phyloP scores from a whole-genome alignment of 371 early-diverging fungal genomes.

The Lichtheimia corymbifera region DNA sequence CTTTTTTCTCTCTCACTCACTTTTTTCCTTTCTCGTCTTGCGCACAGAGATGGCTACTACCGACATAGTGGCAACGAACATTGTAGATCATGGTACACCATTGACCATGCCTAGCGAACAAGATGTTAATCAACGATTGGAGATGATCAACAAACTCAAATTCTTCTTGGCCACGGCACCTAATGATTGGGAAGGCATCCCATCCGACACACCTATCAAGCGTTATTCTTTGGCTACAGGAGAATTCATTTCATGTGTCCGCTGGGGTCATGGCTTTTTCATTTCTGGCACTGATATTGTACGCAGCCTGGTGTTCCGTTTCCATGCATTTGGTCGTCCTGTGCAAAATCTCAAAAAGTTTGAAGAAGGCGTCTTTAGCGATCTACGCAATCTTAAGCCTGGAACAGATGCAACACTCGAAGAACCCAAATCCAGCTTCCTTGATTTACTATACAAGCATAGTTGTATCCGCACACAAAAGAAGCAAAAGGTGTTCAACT shows the following conservation, averaged over 20 bases:
- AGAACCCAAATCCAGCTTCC: slow-evolving; percentile 74
- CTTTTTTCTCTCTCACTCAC: too few species aligned
- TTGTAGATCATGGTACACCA: neutral
- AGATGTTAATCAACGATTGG: slow-evolving; percentile 29
- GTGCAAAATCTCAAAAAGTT: slow-evolving; percentile 78
- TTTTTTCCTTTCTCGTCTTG: too few species aligned
- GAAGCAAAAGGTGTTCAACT: slow-evolving; percentile 88
- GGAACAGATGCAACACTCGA: slow-evolving; percentile 82
- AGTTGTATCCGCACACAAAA: slow-evolving; percentile 89
- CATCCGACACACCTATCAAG: slow-evolving; percentile 26
- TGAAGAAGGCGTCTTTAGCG: slow-evolving; percentile 86
- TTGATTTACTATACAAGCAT: slow-evolving; percentile 79
- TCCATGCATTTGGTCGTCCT: slow-evolving; percentile 65
- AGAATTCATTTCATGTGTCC: slow-evolving; percentile 81
- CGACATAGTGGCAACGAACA: too few species aligned
- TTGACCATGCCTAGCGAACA: slow-evolving; percentile 26
- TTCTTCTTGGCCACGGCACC: slow-evolving; percentile 61
- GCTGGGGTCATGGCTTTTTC: slow-evolving; percentile 57
- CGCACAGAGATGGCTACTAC: too few species aligned
- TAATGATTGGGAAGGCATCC: slow-evolving; percentile 37
- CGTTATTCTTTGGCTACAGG: slow-evolving; percentile 65
- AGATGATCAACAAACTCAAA: slow-evolving; percentile 49
- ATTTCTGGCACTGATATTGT: slow-evolving; percentile 89
- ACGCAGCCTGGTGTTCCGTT: slow-evolving; percentile 71
- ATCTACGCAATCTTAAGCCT: slow-evolving; percentile 83